Percentiles rank a stretch among this genome's conserved stretches.
phyloP scores from a whole-genome alignment of 352 stramenopile species.

The Globisporangium abappressorium region DNA sequence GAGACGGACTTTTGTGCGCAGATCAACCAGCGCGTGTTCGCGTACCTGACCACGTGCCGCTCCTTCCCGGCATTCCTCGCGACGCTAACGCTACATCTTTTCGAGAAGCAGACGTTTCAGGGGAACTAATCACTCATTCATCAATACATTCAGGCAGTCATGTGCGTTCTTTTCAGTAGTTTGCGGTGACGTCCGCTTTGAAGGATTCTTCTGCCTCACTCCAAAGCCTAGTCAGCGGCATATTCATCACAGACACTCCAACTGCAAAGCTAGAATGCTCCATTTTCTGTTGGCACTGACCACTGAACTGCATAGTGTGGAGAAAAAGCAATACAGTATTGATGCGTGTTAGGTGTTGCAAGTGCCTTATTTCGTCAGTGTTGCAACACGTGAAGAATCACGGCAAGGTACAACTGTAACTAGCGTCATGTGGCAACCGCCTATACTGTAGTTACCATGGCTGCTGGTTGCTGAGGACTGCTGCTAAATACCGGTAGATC shows the following conservation, averaged over 20 bases:
- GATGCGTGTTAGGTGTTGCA: too few species aligned
- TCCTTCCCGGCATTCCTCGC: conserved; percentile 89
- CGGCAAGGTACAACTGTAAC: not conserved
- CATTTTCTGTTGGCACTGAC: too few species aligned
- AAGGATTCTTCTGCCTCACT: too few species aligned
- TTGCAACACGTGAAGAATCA: not conserved
- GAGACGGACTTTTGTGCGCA: conserved; percentile 73
- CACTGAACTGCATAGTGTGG: too few species aligned
- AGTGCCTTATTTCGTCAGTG: not conserved
- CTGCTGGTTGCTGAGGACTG: conserved; percentile 46
- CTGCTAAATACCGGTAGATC: conserved; percentile 81
- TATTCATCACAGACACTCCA: too few species aligned
- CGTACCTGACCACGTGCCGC: conserved; percentile 75
- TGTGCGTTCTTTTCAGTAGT: too few species aligned
- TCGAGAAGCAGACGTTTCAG: conserved; percentile 90
- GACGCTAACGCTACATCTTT: conserved; percentile 88
- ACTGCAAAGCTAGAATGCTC: too few species aligned
- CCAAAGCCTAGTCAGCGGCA: too few species aligned
- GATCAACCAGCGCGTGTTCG: conserved; percentile 65
- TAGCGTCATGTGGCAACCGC: not conserved
- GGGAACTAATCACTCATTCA: conserved; percentile 36
- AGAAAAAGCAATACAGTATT: too few species aligned
- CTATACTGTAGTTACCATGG: conserved; percentile 35
- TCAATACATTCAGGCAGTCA: not conserved
- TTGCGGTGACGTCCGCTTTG: too few species aligned